These are phyloP conservation scores for Penicillium sp. DNA, from an alignment of 2,329 filamentous ascomycete genomes.

Conservation along the genomic window DNA sequence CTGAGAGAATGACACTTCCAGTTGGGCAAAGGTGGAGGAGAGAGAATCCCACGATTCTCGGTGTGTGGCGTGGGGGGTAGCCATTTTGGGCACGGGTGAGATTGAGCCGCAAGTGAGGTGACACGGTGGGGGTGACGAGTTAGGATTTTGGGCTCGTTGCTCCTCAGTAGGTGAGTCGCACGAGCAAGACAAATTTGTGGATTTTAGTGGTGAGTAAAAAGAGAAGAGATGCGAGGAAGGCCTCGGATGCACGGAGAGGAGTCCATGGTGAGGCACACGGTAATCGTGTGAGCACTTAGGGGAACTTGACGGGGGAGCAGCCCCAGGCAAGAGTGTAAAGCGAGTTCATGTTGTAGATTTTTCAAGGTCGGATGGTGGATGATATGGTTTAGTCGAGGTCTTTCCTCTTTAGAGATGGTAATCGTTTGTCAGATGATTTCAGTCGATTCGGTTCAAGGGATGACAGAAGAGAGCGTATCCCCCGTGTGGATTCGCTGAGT, in stretches of 20 bases:
- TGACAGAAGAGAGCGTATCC: not conserved
- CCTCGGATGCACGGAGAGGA: constrained; percentile 24
- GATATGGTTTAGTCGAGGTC: constrained; percentile 1
- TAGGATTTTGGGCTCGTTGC: not conserved
- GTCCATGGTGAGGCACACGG: constrained; percentile 28
- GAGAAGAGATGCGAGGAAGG: constrained; percentile 24
- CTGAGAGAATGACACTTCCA: constrained; percentile 35
- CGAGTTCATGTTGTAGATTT: constrained; percentile 20
- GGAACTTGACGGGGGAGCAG: constrained; percentile 20
- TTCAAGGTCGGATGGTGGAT: constrained; percentile 2
- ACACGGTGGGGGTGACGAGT: constrained; percentile 1
- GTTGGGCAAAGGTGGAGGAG: constrained; percentile 31
- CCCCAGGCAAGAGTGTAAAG: constrained; percentile 19
- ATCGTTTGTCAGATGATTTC: no score
- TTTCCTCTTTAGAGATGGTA: not conserved
- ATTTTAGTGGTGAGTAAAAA: constrained; percentile 9
- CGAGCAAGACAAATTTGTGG: not conserved
- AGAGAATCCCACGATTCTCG: constrained; percentile 34
- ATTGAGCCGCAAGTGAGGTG: constrained; percentile 5
- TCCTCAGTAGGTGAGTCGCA: constrained; percentile 5
- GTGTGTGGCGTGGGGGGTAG: constrained; percentile 17
- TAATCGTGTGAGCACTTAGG: constrained; percentile 22
- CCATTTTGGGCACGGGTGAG: constrained; percentile 20
- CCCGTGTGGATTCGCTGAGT: no score
- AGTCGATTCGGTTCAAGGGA: not conserved